Evolutionary conservation across 371 early-diverging fungal genomes (phyloP), one percentile per base, ranked within the genome.

Genomic region (Lichtheimia corymbifera): DNA sequence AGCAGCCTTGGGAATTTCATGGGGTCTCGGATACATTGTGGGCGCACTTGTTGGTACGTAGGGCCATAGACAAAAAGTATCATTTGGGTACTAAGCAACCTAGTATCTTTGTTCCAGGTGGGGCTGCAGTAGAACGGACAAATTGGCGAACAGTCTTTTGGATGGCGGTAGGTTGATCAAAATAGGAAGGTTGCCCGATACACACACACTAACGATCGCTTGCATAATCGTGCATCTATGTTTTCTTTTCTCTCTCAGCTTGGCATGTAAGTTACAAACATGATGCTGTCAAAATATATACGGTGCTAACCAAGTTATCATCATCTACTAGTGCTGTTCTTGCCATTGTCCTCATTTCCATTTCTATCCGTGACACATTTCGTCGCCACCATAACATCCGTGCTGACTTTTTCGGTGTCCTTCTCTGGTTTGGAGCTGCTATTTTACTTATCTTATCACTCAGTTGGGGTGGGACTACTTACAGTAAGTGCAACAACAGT

Each of bases 11-110:
- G 82, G 82, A 12, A 74, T 73, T 17, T 77, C 82, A 15, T 87
- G 81, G 79, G 82, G 83, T 2, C 57, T 87, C 2, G 82, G 84
- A 2, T 83, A 83, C 41, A 68, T 85, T 11, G 71, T 83, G 3
- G 88, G 87, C 18, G 87, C 87, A 1, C 70, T 86, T 11, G 58
- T 87, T 12, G 86, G 76, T 76, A 59, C 47, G 45, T 43, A 18
- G 13, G 5, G 4, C 7, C 11, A 30, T 11, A 35, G 6, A 11
- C 11, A 35, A 35, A 5, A 40, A 24, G 50, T 28, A 50, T 40
- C 17, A 35, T 7, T 55, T 30, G 7, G 15, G 20, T 28, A 15
- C 27, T 30, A 25, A 53, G 25, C 30, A 25, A 42, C 27, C 20
- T 28, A 27, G 24, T 24, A 17, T 47, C 35, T 57, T 35, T 35